Evolutionary conservation across 768 basidiomycete genomes (phyloP), one percentile per base, ranked within the genome.

Genomic region (Cubamyces lactineus): DNA sequence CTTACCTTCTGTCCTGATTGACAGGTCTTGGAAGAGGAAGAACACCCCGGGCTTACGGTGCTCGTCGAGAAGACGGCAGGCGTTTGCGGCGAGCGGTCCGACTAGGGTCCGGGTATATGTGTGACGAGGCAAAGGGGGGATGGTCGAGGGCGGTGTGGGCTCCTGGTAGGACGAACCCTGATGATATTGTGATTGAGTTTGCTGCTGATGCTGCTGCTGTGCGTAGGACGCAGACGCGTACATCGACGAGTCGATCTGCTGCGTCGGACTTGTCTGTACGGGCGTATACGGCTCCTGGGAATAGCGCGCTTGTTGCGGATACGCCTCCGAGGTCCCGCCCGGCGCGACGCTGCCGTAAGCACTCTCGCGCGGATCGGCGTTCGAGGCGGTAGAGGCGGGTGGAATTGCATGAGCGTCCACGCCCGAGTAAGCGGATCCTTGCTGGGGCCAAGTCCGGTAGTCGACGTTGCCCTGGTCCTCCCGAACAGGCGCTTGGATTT

Each of bases 1-100:
- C 70, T 71, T 74, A 89, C 92, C 92, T 84, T 98, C 96, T 19
- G 92, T 96, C 59, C 96, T 85, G 50, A 98, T 91, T 48, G 92
- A 94, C 54, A 98, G 77, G 76, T 97, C 96, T 73, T 94, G 94
- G 77, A 96, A 94, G 63, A 97, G 86, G 78, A 97, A 98, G 75
- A 94, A 98, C 64, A 97, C 89, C 7, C 95, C 96, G 53, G 85
- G 82, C 64, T 88, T 86, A 63, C 90, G 88, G 73, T 94, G 86
- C 70, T 94, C 91, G 71, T 96, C 94, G 59, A 86, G 77, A 53
- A 97, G 80, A 52, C 89, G 86, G 73, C 89, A 90, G 16, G 93
- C 95, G 71, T 92, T 92, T 30, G 93, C 86, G 17, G 89, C 89
- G 16, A 96, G 81, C 0, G 94, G 91, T 9, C 96, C 96, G 59